Evolutionary conservation across 352 stramenopile species (phyloP).

Genomic region (Phytophthora pistaciae): DNA sequence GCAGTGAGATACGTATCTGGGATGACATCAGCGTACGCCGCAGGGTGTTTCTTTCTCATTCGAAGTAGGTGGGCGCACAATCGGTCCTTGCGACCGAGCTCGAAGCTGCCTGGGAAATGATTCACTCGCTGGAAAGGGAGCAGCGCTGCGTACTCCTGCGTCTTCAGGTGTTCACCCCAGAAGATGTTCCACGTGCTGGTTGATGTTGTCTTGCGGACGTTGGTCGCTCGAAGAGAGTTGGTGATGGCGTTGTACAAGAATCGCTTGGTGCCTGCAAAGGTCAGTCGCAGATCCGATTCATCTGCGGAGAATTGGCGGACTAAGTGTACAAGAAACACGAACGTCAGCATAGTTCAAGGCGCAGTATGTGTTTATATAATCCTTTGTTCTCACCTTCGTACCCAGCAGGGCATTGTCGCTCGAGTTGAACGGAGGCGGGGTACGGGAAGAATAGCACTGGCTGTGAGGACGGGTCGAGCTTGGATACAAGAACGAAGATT

Average conservation of each 20-base stretch:
- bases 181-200: constrained; percentile 70
- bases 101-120: constrained; percentile 82
- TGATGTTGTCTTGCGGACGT: constrained; percentile 44
- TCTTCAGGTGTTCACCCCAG: constrained; percentile 76
- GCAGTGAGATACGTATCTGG: constrained; percentile 79
- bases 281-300: constrained; percentile 42
- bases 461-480: constrained; percentile 35
- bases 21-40: constrained; percentile 60
- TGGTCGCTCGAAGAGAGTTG: constrained; percentile 58
- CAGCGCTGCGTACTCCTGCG: constrained; percentile 47
- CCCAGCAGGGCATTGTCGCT: constrained; percentile 56
- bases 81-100: constrained; percentile 79
- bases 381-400: constrained; percentile 75
- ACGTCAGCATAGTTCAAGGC: background rate
- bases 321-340: constrained; percentile 13
- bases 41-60: constrained; percentile 68
- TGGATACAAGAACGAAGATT: constrained; percentile 71
- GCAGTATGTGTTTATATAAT: no score
- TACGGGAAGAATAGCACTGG: constrained; percentile 78
- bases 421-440: constrained; percentile 44
- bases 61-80: constrained; percentile 70
- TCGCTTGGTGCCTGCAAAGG: constrained; percentile 69
- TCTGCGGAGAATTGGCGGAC: constrained; percentile 40
- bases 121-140: constrained; percentile 72
- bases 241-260: constrained; percentile 86